Percentiles rank a stretch among this genome's conserved stretches.
Conservation (phyloP, 345 rosid species). For the Lenwebbia sp. region DNA sequence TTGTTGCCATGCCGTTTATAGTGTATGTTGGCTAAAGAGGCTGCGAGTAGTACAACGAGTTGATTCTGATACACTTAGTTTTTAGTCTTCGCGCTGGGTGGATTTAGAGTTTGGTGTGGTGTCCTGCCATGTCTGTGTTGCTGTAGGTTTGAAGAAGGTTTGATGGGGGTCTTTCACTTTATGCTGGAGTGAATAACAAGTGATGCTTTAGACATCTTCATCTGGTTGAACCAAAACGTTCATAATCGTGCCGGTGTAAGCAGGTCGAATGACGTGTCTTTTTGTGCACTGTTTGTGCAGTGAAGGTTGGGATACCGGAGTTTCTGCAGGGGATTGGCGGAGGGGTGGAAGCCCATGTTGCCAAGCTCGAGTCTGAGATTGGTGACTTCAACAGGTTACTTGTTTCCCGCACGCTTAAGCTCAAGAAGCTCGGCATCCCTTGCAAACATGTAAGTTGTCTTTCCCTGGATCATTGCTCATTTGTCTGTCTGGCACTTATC, state of each 20-base stretch:
- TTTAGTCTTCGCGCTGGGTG: not conserved
- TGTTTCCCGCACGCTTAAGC: slow-evolving; percentile 71
- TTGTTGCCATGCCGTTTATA: not conserved
- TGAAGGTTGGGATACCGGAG: slow-evolving; percentile 86
- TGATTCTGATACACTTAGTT: not conserved
- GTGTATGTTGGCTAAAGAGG: not conserved
- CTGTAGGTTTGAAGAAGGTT: not conserved
- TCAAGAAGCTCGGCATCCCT: slow-evolving; percentile 83
- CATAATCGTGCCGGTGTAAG: not conserved
- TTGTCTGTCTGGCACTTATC: not conserved
- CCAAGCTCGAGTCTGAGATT: slow-evolving; percentile 77
- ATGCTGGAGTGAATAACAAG: not conserved
- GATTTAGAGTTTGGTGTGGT: not conserved
- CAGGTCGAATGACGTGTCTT: not conserved
- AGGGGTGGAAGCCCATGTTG: slow-evolving; percentile 71
- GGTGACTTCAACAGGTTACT: slow-evolving; percentile 74
- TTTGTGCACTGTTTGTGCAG: slow-evolving; percentile 22
- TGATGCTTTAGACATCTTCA: not conserved
- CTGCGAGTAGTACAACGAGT: not conserved
- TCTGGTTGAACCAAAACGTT: not conserved
- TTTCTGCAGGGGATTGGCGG: slow-evolving; percentile 80
- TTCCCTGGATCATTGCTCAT: not conserved
- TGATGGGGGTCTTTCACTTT: not conserved
- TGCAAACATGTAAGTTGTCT: slow-evolving; percentile 70
- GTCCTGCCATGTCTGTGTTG: not conserved